phyloP scores from a whole-genome alignment of 2,329 filamentous ascomycete genomes.

The Apiospora arundinis region DNA sequence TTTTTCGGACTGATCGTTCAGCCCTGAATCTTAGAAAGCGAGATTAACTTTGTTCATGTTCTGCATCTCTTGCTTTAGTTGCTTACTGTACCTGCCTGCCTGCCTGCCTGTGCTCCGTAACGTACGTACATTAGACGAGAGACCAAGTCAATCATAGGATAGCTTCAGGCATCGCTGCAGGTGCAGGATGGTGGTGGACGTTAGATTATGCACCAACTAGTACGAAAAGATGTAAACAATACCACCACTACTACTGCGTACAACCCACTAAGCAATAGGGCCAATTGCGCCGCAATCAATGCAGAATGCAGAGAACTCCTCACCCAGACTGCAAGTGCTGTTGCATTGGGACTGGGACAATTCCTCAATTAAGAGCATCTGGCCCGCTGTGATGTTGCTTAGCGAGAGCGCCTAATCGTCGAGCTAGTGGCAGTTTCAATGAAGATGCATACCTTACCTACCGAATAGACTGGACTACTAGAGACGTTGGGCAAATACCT shows the following conservation, averaged over 20 bases:
- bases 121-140: neutral
- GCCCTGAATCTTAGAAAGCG: neutral
- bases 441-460: neutral
- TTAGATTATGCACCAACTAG: neutral
- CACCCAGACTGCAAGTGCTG: neutral
- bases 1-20: neutral
- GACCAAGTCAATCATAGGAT: neutral
- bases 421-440: slow-evolving; percentile 1
- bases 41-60: neutral
- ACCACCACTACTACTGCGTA: no score
- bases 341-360: neutral
- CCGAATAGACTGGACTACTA: neutral
- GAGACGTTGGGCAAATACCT: neutral
- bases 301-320: neutral
- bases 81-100: neutral
- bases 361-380: neutral
- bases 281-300: slow-evolving; percentile 5
- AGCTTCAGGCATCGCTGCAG: slow-evolving; percentile 2
- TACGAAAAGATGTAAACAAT: neutral
- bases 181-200: neutral
- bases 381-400: no score
- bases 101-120: neutral
- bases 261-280: neutral
- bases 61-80: neutral
- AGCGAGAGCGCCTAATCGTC: neutral